Evolutionary conservation across 2,329 filamentous ascomycete genomes (phyloP).

Genomic region (Exophiala calicioides): DNA sequence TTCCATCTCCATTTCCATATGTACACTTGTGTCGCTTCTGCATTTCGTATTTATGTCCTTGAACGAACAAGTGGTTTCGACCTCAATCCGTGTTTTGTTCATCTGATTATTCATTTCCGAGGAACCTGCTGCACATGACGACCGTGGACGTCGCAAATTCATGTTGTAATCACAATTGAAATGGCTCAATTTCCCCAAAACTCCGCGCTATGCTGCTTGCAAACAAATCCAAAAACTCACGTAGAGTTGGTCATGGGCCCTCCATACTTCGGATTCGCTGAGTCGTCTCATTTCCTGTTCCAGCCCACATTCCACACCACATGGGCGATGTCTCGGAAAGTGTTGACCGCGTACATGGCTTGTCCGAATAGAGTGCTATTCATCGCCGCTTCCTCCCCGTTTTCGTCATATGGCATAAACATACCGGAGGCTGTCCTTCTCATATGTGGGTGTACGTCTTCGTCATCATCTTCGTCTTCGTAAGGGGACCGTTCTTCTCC

Average conservation of each 20-base stretch:
- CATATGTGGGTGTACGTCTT: slow-evolving; percentile 60
- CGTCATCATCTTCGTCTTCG: slow-evolving; percentile 53
- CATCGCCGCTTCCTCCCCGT: slow-evolving; percentile 56
- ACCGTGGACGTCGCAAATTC: not conserved
- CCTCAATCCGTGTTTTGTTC: not conserved
- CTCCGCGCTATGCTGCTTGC: slow-evolving; percentile 21
- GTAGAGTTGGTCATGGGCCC: slow-evolving; percentile 6
- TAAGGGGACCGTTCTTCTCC: slow-evolving; percentile 22
- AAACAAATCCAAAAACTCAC: slow-evolving; percentile 3
- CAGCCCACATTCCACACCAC: slow-evolving; percentile 69
- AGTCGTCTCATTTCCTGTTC: slow-evolving; percentile 38
- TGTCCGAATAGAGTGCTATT: slow-evolving; percentile 71
- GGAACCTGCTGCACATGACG: too few species aligned
- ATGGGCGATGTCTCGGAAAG: slow-evolving; percentile 64
- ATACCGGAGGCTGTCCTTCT: slow-evolving; percentile 81
- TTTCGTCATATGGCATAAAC: slow-evolving; percentile 84
- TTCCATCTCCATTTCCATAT: too few species aligned
- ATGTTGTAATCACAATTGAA: not conserved
- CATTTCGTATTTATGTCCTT: too few species aligned
- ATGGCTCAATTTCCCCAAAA: slow-evolving; percentile 5
- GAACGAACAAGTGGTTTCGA: too few species aligned
- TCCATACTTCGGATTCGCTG: too few species aligned
- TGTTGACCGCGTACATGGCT: slow-evolving; percentile 76
- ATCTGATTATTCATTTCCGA: not conserved
- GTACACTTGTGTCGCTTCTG: too few species aligned